Base-by-base conservation (phyloP, 768 basidiomycete species). In the Tylopilus subfusipes region DNA sequence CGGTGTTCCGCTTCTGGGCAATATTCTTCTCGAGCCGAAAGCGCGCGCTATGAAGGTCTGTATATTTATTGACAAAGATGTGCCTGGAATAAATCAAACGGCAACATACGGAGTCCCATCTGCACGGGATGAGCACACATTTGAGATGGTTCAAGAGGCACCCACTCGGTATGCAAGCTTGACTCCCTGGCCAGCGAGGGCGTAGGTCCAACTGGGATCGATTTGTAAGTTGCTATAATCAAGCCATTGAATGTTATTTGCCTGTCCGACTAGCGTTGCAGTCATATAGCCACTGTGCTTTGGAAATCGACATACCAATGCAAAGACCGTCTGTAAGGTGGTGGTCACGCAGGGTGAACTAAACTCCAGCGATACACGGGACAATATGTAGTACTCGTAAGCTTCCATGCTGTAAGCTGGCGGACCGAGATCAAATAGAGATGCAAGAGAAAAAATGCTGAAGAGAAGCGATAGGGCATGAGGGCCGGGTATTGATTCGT, bases 401-500 rank as follows among this genome's bases (percentile, higher is more conserved):
- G 86, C 79, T 50, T 83, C 78, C 14, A 77, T 63, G 7, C 78
- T 73, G 59, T 78, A 80, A 36, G 82, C 72, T 2, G 76, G 76
- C 8, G 68, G 65, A 45, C 71, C 63, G 6, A 76, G 74, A 62
- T 87, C 84, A 57, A 87, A 83, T n/a, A 88, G 72, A 0, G 77
- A 70, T 0, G 80, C 87, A 24, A 90, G 75, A 6, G 86, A 81
- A 57, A 91, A 83, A 13, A 89, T 67, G 40, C 79, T 77, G 63
- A 84, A 87, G 19, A 90, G 74, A 25, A 90, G 74, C 0, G 86
- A 75, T 16, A 88, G 71, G 1, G 78, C 69, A 54, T 88, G 83
- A n/a, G 78, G 70, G n/a, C 67, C 68, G 9, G 73, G 64, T 43
- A 76, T 58, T 8, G 59, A 61, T 42, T 75, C 75, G 13, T 74